Conservation (phyloP, 1,284 basidiomycete species). For the Tylopilus sp. region DNA sequence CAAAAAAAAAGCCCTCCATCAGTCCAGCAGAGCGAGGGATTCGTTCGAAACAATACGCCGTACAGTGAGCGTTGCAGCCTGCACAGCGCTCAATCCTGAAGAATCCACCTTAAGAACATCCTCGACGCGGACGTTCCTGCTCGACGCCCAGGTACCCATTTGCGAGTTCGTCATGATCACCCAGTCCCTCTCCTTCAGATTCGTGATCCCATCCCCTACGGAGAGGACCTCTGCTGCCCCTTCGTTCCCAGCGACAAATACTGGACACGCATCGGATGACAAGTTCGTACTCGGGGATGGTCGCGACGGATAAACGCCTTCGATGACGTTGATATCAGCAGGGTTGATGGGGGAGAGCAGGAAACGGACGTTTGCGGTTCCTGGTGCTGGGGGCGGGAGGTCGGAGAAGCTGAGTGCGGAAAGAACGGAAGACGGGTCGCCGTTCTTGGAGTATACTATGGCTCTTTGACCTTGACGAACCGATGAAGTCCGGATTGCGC, state of each 20-base stretch:
- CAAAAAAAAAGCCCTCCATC: not conserved
- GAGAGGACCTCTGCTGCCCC: slow-evolving; percentile 67
- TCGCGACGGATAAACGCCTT: slow-evolving; percentile 76
- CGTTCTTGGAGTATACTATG: slow-evolving; percentile 58
- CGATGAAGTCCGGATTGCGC: slow-evolving; percentile 23
- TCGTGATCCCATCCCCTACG: slow-evolving; percentile 51
- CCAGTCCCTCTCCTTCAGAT: slow-evolving; percentile 61
- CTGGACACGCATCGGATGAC: slow-evolving; percentile 34
- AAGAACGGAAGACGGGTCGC: slow-evolving; percentile 60
- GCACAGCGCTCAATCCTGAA: slow-evolving; percentile 49
- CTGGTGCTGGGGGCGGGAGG: slow-evolving; percentile 49
- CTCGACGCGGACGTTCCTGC: slow-evolving; percentile 47
- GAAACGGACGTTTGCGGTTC: slow-evolving; percentile 62
- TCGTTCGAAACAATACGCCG: slow-evolving; percentile 14
- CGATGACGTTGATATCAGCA: slow-evolving; percentile 75
- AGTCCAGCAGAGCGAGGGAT: not conserved
- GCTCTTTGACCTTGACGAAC: slow-evolving; percentile 47
- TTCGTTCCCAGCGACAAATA: slow-evolving; percentile 76
- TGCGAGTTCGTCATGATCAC: slow-evolving; percentile 70
- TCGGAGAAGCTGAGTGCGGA: slow-evolving; percentile 48
- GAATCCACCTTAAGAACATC: slow-evolving; percentile 64
- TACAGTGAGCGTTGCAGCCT: slow-evolving; percentile 71
- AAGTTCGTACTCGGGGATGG: slow-evolving; percentile 45
- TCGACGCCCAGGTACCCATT: slow-evolving; percentile 74
- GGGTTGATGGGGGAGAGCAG: slow-evolving; percentile 80